Evolutionary conservation across 129 eudicot genomes (phyloP).

Genomic region (Scalesia atractyloides): DNA sequence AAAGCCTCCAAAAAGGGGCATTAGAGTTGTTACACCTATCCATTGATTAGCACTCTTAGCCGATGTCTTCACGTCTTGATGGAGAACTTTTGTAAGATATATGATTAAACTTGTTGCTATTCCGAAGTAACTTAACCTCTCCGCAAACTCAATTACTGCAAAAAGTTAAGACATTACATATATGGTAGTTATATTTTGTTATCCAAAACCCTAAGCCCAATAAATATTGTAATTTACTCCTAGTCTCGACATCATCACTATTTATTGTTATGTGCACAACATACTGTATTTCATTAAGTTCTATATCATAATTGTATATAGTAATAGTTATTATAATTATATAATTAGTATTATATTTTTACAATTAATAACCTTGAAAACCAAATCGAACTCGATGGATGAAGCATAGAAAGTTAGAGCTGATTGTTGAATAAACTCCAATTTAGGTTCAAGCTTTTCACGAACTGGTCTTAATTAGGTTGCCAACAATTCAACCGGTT

Average conservation of each 20-base stretch:
- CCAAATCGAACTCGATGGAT: no score
- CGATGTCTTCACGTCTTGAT: slow-evolving; percentile 74
- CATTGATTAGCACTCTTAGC: slow-evolving; percentile 70
- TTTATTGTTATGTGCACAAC: no score
- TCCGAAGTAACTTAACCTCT: slow-evolving; percentile 83
- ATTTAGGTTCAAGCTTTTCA: no score
- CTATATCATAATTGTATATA: no score
- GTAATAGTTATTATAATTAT: no score
- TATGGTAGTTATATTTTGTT: background rate
- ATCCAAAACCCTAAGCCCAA: background rate
- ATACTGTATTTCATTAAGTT: no score
- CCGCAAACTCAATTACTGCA: slow-evolving; percentile 85
- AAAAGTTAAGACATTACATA: slow-evolving; percentile 6
- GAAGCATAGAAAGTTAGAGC: no score
- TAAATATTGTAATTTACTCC: background rate
- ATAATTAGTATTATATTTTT: no score
- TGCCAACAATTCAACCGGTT: no score
- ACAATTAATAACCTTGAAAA: no score
- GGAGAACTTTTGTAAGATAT: slow-evolving; percentile 71
- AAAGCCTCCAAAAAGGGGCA: slow-evolving; percentile 84
- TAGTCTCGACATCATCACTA: background rate
- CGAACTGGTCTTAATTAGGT: no score
- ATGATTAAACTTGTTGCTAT: slow-evolving; percentile 74
- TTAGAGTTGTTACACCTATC: slow-evolving; percentile 76
- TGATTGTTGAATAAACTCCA: no score